Evolutionary conservation across 768 basidiomycete genomes (phyloP).

Genomic region (Amyloporia xantha): DNA sequence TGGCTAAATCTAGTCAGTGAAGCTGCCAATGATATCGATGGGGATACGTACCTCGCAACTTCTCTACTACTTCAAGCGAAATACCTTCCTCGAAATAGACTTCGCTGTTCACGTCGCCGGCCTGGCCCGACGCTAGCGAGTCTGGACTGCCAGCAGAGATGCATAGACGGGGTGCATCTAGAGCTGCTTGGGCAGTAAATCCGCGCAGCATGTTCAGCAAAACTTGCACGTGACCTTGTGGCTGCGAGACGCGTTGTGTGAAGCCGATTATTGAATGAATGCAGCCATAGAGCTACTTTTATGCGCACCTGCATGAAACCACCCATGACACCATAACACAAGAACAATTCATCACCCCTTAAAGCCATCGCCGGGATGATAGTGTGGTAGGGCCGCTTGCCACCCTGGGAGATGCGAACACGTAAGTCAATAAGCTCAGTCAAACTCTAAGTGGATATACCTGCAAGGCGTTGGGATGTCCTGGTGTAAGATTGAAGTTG

Average conservation of each 20-base stretch:
- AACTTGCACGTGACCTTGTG: conserved; percentile 95
- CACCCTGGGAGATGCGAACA: conserved; percentile 46
- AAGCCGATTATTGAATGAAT: not conserved
- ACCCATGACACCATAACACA: conserved; percentile 90
- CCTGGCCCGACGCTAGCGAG: conserved; percentile 39
- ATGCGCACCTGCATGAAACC: conserved; percentile 73
- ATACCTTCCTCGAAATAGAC: conserved; percentile 90
- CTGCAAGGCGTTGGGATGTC: conserved; percentile 80
- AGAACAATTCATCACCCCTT: conserved; percentile 72
- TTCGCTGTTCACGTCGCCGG: conserved; percentile 70
- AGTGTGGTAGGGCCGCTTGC: conserved; percentile 88
- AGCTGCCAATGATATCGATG: not conserved
- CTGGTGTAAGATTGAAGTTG: conserved; percentile 72
- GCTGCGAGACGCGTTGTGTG: conserved; percentile 35
- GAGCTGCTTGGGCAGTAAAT: conserved; percentile 78
- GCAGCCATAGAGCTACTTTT: not conserved
- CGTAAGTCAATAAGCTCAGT: not conserved
- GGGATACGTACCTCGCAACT: conserved; percentile 51
- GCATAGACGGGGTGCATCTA: conserved; percentile 95
- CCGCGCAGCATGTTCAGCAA: conserved; percentile 86
- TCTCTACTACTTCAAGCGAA: conserved; percentile 48
- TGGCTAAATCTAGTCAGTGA: conserved; percentile 37
- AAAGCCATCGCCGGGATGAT: conserved; percentile 90
- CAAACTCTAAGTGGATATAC: conserved; percentile 29
- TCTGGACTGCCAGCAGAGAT: conserved; percentile 82